phyloP scores from a whole-genome alignment of 176 grass and related monocot species.

The Tillandsia fasciculata region DNA sequence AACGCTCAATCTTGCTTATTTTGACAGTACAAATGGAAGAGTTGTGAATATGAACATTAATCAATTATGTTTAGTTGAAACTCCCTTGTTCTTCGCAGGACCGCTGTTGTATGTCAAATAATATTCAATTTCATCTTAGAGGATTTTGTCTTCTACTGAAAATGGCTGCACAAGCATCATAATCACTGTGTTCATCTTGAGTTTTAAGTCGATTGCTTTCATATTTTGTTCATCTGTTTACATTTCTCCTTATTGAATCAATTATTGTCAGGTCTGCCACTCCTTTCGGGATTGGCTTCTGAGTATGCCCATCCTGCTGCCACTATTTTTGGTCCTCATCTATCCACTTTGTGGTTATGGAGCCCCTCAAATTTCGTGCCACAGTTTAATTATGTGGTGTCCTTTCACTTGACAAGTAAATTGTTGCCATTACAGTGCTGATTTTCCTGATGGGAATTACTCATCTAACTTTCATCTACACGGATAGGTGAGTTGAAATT shows the following conservation, averaged over 20 bases:
- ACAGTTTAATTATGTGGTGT: neutral
- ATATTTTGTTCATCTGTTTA: constrained; percentile 4
- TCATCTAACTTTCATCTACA: constrained; percentile 3
- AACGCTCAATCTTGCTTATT: neutral
- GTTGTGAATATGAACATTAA: no score
- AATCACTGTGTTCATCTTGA: constrained; percentile 81
- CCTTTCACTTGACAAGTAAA: neutral
- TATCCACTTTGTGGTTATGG: constrained; percentile 86
- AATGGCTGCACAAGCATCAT: constrained; percentile 93
- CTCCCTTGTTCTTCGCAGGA: constrained; percentile 33
- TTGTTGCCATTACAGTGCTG: neutral
- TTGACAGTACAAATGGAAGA: neutral
- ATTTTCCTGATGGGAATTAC: neutral
- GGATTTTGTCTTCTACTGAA: constrained; percentile 97
- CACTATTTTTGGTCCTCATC: constrained; percentile 66
- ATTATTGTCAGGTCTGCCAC: constrained; percentile 56
- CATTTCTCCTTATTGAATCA: neutral
- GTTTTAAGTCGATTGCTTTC: constrained; percentile 23
- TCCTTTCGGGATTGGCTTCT: constrained; percentile 85
- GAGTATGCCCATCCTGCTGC: constrained; percentile 91
- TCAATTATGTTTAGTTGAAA: neutral
- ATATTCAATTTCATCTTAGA: constrained; percentile 89
- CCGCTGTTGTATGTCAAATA: constrained; percentile 58
- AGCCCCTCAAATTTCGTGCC: constrained; percentile 93
- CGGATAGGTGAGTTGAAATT: neutral